A percentile compares a stretch with the other conserved stretches of the same genome.
These are phyloP conservation scores for Larix kaempferi DNA, from an alignment of 75 land plant species.

Conservation along the genomic window DNA sequence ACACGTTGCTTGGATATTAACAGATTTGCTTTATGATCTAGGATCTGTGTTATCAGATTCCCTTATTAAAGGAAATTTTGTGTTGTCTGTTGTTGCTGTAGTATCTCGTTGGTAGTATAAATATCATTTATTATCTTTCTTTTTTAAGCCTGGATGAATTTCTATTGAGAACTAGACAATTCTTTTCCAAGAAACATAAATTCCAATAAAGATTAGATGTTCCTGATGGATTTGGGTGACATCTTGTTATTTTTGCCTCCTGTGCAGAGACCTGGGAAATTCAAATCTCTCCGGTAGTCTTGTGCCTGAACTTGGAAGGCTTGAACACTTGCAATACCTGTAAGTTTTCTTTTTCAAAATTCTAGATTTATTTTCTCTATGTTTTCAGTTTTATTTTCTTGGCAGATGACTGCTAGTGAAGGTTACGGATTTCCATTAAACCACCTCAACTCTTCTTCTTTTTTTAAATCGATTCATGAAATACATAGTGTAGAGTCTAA, in stretches of 20 bases:
- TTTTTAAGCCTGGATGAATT: not conserved
- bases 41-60: not conserved
- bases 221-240: conserved; percentile 1
- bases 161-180: no score
- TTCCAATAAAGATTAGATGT: not conserved
- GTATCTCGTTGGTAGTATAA: no score
- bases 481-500: no score
- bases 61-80: not conserved
- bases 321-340: conserved; percentile 89
- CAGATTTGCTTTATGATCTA: not conserved
- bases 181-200: not conserved
- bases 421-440: conserved; percentile 1
- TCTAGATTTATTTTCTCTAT: not conserved
- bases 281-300: conserved; percentile 85
- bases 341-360: conserved; percentile 32
- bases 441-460: not conserved
- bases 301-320: conserved; percentile 91
- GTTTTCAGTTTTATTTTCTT: not conserved
- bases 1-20: not conserved
- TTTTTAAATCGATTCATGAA: no score
- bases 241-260: not conserved
- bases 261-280: conserved; percentile 83
- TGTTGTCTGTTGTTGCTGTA: no score
- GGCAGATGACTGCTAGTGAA: not conserved
- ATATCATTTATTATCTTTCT: not conserved